phyloP scores from a whole-genome alignment of 2,329 filamentous ascomycete species.

The Didymella lethalis region DNA sequence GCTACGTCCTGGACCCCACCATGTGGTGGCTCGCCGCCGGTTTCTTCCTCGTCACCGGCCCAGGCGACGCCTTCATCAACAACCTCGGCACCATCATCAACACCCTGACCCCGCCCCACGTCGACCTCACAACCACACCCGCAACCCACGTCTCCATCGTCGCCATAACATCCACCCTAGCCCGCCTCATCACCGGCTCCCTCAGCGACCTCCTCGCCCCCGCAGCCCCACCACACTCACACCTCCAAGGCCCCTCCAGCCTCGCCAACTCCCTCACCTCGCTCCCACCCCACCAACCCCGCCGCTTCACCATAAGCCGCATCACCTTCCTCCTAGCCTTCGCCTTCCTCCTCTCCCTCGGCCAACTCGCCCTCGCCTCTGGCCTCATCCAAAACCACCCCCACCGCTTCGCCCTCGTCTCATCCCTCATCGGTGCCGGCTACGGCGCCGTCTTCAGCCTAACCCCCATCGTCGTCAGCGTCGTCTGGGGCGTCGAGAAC shows the following conservation, averaged over 20 bases:
- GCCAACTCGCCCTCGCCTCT: conserved; percentile 79
- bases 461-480: conserved; percentile 90
- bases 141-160: conserved; percentile 94
- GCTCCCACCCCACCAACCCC: conserved; percentile 31
- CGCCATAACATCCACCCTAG: conserved; percentile 87
- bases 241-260: conserved; percentile 60
- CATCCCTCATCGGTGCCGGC: conserved; percentile 82
- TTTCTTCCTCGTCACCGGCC: conserved; percentile 92
- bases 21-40: conserved; percentile 95
- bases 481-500: conserved; percentile 98
- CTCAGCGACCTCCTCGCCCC: conserved; percentile 87
- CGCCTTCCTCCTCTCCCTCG: conserved; percentile 73
- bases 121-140: conserved; percentile 66
- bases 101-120: conserved; percentile 75
- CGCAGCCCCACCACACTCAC: conserved; percentile 59
- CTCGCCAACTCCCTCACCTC: conserved; percentile 53
- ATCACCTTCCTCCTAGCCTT: conserved; percentile 81
- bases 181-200: conserved; percentile 86
- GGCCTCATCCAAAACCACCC: conserved; percentile 77
- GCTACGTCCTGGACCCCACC: conserved; percentile 84
- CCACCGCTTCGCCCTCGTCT: conserved; percentile 85
- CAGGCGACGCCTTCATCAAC: conserved; percentile 98
- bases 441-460: conserved; percentile 93
- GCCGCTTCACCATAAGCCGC: conserved; percentile 72
- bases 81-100: conserved; percentile 94